phyloP scores from a whole-genome alignment of 345 rosid genomes.

The Durio zibethinus region DNA sequence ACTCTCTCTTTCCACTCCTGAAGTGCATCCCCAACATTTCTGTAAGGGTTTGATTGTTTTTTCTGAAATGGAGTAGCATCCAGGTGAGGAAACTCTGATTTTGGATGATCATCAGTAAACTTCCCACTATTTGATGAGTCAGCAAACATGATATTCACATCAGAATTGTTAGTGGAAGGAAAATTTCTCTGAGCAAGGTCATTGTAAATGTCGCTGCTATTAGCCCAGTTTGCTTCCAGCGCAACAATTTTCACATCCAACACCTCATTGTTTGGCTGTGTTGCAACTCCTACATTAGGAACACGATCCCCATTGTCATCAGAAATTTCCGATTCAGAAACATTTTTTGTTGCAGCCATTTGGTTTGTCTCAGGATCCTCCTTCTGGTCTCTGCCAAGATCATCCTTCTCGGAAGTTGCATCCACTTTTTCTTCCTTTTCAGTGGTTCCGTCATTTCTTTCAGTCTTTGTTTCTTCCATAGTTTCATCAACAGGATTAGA shows the following conservation, averaged over 20 bases:
- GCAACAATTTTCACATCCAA: conserved; percentile 42
- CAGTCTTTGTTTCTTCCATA: conserved; percentile 35
- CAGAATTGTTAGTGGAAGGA: conserved; percentile 49
- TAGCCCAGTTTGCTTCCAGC: conserved; percentile 46
- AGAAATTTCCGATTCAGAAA: conserved; percentile 37
- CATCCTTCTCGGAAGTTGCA: conserved; percentile 40
- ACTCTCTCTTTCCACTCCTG: conserved; percentile 94
- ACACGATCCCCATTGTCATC: conserved; percentile 31
- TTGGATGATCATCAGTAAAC: conserved; percentile 41
- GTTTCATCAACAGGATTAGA: conserved; percentile 41
- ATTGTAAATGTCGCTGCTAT: conserved; percentile 33
- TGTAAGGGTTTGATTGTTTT: conserved; percentile 64
- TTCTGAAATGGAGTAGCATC: conserved; percentile 47
- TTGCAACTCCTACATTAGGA: conserved; percentile 49
- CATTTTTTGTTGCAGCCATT: conserved; percentile 34
- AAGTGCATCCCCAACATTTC: conserved; percentile 83
- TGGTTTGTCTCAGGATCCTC: conserved; percentile 39
- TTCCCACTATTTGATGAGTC: conserved; percentile 49
- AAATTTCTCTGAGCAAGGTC: conserved; percentile 44
- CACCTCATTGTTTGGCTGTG: conserved; percentile 47
- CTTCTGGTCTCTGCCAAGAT: conserved; percentile 36
- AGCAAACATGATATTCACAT: conserved; percentile 45
- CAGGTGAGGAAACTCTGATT: conserved; percentile 37
- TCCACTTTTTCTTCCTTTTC: conserved; percentile 34
- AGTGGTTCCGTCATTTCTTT: conserved; percentile 13